phyloP scores from a whole-genome alignment of 2,329 filamentous ascomycete species.

The Hypomyces perniciosus region DNA sequence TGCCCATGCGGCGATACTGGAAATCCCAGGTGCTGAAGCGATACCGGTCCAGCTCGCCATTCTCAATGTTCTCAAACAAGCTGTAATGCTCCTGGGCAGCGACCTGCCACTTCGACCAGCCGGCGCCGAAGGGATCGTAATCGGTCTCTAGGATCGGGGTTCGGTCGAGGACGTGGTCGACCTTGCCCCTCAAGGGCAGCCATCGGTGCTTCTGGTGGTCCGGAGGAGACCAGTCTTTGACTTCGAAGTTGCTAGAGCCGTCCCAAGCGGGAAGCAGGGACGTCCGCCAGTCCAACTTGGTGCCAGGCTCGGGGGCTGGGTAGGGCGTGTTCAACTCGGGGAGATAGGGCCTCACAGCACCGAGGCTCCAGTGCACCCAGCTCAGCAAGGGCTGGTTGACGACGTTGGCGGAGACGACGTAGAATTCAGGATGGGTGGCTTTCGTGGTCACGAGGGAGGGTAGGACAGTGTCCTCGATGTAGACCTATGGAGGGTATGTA shows the following conservation, averaged over 20 bases:
- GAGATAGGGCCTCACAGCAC: slow-evolving; percentile 47
- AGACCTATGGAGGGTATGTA: slow-evolving; percentile 22
- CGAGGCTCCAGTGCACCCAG: slow-evolving; percentile 49
- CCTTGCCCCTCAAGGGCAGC: slow-evolving; percentile 34
- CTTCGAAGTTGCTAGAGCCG: slow-evolving; percentile 23
- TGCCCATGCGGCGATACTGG: slow-evolving; percentile 43
- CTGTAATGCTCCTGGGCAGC: slow-evolving; percentile 43
- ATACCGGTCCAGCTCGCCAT: slow-evolving; percentile 38
- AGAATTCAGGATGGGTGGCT: slow-evolving; percentile 43
- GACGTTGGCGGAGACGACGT: slow-evolving; percentile 49
- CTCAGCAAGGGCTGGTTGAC: slow-evolving; percentile 50
- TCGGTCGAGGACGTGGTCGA: slow-evolving; percentile 33
- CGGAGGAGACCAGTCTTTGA: slow-evolving; percentile 27
- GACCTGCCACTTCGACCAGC: slow-evolving; percentile 44
- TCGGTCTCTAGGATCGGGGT: slow-evolving; percentile 44
- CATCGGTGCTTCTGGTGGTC: slow-evolving; percentile 43
- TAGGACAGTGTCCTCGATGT: slow-evolving; percentile 37
- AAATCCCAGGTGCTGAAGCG: slow-evolving; percentile 45
- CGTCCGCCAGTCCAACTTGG: slow-evolving; percentile 30
- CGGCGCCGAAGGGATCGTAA: slow-evolving; percentile 40
- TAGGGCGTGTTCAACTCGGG: slow-evolving; percentile 35
- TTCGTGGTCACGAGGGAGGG: slow-evolving; percentile 48
- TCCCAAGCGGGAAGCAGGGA: slow-evolving; percentile 32
- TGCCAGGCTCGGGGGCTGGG: slow-evolving; percentile 21
- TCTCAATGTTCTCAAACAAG: slow-evolving; percentile 45